These are phyloP conservation scores for Schizophyllum amplum DNA, from an alignment of 1,284 basidiomycete genomes.

Conservation along the genomic window DNA sequence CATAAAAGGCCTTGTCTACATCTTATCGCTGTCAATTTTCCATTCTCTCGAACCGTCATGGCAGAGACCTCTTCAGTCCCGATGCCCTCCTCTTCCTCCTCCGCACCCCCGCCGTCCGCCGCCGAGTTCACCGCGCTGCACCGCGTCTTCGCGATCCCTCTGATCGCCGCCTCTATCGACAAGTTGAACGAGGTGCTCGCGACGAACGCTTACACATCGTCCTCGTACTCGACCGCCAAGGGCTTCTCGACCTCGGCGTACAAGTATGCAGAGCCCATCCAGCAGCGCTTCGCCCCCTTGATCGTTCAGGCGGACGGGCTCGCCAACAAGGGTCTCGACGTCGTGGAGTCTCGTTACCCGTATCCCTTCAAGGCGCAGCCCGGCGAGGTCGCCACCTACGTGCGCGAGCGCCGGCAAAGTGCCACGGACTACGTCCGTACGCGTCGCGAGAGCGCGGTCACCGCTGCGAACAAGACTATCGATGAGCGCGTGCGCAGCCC, in stretches of 20 bases:
- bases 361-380: slow-evolving; percentile 67
- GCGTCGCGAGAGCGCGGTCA: slow-evolving; percentile 21
- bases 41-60: slow-evolving; percentile 9
- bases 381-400: slow-evolving; percentile 56
- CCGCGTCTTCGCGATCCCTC: slow-evolving; percentile 61
- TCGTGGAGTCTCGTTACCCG: slow-evolving; percentile 63
- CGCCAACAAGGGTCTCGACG: slow-evolving; percentile 69
- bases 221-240: slow-evolving; percentile 57
- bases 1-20: neutral
- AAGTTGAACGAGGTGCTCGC: slow-evolving; percentile 52
- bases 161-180: slow-evolving; percentile 54
- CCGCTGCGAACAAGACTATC: slow-evolving; percentile 45
- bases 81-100: slow-evolving; percentile 11
- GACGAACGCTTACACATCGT: slow-evolving; percentile 51
- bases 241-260: slow-evolving; percentile 49
- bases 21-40: slow-evolving; percentile 1
- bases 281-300: slow-evolving; percentile 54
- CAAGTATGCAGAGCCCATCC: slow-evolving; percentile 55
- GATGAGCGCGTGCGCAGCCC: slow-evolving; percentile 59
- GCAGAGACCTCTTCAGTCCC: slow-evolving; percentile 10
- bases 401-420: slow-evolving; percentile 47
- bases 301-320: slow-evolving; percentile 52
- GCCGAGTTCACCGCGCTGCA: slow-evolving; percentile 53
- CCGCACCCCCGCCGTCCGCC: slow-evolving; percentile 7
- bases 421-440: slow-evolving; percentile 29